Conservation (phyloP, 2,329 filamentous ascomycete species). For the Cladosporium oxysporum region DNA sequence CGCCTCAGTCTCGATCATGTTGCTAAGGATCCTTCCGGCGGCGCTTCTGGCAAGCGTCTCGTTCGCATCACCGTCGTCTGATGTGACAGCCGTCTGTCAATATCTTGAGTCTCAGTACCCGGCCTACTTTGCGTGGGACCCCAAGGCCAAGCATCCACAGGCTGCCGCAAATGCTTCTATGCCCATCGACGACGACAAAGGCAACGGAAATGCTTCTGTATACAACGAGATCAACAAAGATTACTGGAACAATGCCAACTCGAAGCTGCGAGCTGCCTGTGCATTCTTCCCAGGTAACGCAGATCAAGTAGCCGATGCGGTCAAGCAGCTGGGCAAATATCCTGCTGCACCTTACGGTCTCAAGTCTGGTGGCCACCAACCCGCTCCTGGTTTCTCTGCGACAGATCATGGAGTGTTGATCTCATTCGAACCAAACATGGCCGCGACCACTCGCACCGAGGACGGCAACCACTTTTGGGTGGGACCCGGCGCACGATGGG, state of each 20-base stretch:
- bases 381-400: conserved; percentile 50
- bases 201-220: conserved; percentile 20
- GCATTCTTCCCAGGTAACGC: conserved; percentile 49
- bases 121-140: conserved; percentile 26
- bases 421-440: conserved; percentile 45
- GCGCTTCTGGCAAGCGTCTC: background rate
- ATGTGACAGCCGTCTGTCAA: conserved; percentile 27
- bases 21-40: background rate
- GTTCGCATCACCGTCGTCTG: background rate
- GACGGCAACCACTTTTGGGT: conserved; percentile 30
- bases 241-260: conserved; percentile 31
- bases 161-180: conserved; percentile 12
- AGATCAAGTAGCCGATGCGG: conserved; percentile 55
- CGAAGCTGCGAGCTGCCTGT: conserved; percentile 26
- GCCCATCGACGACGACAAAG: background rate
- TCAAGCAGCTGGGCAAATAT: conserved; percentile 51
- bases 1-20: background rate
- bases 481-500: conserved; percentile 51
- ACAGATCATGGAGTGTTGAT: conserved; percentile 48
- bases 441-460: conserved; percentile 29
- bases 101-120: conserved; percentile 28
- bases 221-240: conserved; percentile 27
- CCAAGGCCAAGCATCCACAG: conserved; percentile 21
- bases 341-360: conserved; percentile 57
- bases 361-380: conserved; percentile 53